These are phyloP conservation scores for Halophytophthora polymorphica DNA, from an alignment of 352 stramenopile genomes.

Conservation along the genomic window DNA sequence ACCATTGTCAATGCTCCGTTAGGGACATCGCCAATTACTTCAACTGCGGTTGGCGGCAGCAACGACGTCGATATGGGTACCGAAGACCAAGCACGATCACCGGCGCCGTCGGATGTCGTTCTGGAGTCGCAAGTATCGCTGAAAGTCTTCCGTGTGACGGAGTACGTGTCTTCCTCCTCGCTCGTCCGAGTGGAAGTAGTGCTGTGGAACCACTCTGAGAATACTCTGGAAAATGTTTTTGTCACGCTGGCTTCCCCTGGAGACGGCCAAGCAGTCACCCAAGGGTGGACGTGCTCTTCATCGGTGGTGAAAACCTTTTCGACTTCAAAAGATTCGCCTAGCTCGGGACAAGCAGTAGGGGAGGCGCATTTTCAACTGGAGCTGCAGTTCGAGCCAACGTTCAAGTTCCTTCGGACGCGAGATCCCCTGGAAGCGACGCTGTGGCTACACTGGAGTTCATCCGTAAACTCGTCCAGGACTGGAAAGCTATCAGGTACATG, in stretches of 20 bases:
- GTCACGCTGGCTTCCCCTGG: conserved; percentile 19
- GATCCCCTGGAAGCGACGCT: conserved; percentile 17
- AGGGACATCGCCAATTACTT: not conserved
- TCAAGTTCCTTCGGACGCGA: conserved; percentile 21
- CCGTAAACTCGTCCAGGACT: not conserved
- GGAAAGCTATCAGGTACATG: not conserved
- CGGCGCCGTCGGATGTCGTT: not conserved
- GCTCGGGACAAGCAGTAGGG: not conserved
- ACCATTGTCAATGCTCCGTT: conserved; percentile 17
- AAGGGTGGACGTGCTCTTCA: conserved; percentile 17
- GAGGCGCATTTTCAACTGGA: conserved; percentile 22
- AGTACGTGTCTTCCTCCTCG: conserved; percentile 36
- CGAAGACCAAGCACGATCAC: not conserved
- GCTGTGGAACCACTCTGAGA: conserved; percentile 24
- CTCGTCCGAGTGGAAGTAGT: conserved; percentile 28
- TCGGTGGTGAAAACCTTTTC: conserved; percentile 22
- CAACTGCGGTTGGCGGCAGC: not conserved
- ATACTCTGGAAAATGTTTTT: conserved; percentile 20
- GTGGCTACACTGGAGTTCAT: conserved; percentile 28
- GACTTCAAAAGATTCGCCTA: not conserved
- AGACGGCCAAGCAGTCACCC: not conserved
- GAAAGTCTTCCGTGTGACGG: conserved; percentile 27
- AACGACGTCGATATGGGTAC: conserved; percentile 1
- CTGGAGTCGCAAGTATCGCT: conserved; percentile 22
- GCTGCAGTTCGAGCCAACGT: conserved; percentile 22